Evolutionary conservation across 2,329 filamentous ascomycete species (phyloP).

Genomic region (Colletotrichum eleusines): DNA sequence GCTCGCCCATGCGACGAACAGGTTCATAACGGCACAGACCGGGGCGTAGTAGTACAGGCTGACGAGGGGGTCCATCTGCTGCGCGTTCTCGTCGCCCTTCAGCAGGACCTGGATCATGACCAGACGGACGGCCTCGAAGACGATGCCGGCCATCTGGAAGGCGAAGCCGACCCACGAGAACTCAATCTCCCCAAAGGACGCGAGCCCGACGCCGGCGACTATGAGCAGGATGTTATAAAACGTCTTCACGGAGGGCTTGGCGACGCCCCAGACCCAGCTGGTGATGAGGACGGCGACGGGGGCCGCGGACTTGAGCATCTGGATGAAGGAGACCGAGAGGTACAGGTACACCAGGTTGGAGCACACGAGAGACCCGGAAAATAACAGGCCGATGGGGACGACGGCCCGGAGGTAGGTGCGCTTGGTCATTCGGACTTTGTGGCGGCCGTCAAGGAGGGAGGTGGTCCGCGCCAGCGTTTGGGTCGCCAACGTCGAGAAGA

Average conservation of each 20-base stretch:
- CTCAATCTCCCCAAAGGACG: background rate
- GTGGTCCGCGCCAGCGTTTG: background rate
- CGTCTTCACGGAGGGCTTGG: background rate
- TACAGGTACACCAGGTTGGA: background rate
- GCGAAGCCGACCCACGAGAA: background rate
- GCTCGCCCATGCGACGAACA: background rate
- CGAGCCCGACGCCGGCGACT: background rate
- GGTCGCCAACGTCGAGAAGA: background rate
- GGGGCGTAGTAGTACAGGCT: background rate
- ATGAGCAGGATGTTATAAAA: background rate
- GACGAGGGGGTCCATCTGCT: background rate
- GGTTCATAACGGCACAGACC: background rate
- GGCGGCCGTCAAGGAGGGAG: background rate
- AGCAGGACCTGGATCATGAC: background rate
- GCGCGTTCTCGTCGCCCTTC: background rate
- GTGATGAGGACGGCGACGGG: background rate
- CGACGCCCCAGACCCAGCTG: background rate
- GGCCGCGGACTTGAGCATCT: background rate
- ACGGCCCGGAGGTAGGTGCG: background rate
- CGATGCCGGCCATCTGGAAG: background rate
- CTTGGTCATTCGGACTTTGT: background rate
- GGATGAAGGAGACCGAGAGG: background rate
- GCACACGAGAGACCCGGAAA: background rate
- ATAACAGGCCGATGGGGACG: background rate
- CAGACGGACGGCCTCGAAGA: background rate